phyloP scores from a whole-genome alignment of 2,329 filamentous ascomycete species.

The Calonectria montana region DNA sequence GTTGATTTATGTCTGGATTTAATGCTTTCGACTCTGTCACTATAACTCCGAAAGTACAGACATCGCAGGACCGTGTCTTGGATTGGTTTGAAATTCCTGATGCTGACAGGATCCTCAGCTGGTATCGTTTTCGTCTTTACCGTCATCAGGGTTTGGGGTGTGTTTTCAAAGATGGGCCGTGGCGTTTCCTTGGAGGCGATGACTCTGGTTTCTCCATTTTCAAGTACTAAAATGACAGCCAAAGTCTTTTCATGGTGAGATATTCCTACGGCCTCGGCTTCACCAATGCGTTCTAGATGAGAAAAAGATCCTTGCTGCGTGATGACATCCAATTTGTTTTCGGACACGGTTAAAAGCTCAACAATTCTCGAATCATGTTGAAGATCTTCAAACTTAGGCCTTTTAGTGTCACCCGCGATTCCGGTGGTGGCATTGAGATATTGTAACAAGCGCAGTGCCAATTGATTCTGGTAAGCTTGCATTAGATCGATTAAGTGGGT shows the following conservation, averaged over 20 bases:
- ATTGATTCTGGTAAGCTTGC: background rate
- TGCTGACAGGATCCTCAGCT: background rate
- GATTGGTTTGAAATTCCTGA: background rate
- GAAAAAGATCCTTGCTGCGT: background rate
- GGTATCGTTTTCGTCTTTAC: background rate
- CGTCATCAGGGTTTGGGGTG: background rate
- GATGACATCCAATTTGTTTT: background rate
- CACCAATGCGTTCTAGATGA: background rate
- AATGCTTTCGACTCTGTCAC: background rate
- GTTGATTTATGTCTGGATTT: background rate
- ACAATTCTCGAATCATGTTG: background rate
- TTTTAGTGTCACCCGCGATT: background rate
- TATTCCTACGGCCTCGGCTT: background rate
- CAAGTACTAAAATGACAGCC: background rate
- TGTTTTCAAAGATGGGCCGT: background rate
- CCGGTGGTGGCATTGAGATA: background rate
- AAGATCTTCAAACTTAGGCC: background rate
- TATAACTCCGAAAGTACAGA: background rate
- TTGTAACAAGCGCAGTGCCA: background rate
- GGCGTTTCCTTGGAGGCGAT: background rate
- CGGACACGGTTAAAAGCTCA: background rate
- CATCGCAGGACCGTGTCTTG: background rate
- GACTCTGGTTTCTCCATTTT: background rate
- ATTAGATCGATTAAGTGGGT: background rate
- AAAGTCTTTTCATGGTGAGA: background rate